phyloP scores from a whole-genome alignment of 2,329 filamentous ascomycete species.

The Ophiognomonia clavigignenti-juglandacearum region DNA sequence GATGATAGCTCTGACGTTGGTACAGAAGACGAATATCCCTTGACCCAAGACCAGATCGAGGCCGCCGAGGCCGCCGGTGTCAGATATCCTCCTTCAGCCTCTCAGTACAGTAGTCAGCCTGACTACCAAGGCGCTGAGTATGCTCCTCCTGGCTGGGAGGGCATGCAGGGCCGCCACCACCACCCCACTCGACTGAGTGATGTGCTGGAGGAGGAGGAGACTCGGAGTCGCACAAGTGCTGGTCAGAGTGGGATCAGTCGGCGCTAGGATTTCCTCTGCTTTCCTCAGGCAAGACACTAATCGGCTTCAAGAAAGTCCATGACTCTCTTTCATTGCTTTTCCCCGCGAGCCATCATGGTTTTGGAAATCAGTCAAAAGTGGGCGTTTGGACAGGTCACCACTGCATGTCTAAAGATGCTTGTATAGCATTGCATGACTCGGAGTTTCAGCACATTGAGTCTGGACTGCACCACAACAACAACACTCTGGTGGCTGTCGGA shows the following conservation, averaged over 20 bases:
- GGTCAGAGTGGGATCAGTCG: constrained; percentile 61
- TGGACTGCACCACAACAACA: not conserved
- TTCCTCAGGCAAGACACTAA: too few relatives aligned
- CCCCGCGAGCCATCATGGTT: too few relatives aligned
- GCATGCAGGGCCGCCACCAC: constrained; percentile 72
- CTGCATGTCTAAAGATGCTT: too few relatives aligned
- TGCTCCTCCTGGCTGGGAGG: constrained; percentile 68
- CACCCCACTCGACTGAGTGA: constrained; percentile 87
- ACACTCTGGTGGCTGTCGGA: too few relatives aligned
- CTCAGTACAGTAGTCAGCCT: constrained; percentile 37
- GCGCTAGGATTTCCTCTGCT: constrained; percentile 17
- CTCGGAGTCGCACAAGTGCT: constrained; percentile 69
- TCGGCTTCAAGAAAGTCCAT: too few relatives aligned
- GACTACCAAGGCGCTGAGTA: constrained; percentile 67
- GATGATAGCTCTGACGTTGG: constrained; percentile 44
- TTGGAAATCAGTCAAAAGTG: too few relatives aligned
- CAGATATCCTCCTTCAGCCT: constrained; percentile 31
- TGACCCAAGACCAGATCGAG: too few relatives aligned
- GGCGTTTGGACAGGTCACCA: too few relatives aligned
- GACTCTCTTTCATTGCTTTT: too few relatives aligned
- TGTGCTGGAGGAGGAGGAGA: constrained; percentile 81
- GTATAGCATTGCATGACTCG: too few relatives aligned
- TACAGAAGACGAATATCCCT: constrained; percentile 52
- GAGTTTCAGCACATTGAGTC: too few relatives aligned
- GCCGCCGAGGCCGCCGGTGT: too few relatives aligned